Conservation (phyloP, 257 asterid species). For the Fraxinus excelsior region DNA sequence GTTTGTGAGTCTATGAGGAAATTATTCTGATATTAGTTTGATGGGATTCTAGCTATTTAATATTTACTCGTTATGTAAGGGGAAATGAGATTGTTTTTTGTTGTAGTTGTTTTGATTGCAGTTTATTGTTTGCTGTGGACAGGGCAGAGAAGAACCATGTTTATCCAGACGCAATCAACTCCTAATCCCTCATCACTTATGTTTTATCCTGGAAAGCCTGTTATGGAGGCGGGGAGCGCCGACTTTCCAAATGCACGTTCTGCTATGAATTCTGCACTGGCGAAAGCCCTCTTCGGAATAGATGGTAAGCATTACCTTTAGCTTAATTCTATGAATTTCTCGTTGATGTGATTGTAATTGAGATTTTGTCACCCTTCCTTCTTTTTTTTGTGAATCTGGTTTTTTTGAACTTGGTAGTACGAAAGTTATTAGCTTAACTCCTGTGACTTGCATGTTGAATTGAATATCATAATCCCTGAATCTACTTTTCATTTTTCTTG, state of each 20-base stretch:
- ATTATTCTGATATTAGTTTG: not conserved
- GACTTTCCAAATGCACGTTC: conserved; percentile 95
- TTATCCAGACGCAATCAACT: conserved; percentile 92
- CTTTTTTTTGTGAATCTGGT: not conserved
- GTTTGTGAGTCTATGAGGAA: conserved; percentile 3
- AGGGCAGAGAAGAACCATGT: conserved; percentile 96
- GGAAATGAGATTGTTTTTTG: not conserved
- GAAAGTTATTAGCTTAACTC: not conserved
- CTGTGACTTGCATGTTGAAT: not conserved
- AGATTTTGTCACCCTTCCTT: not conserved
- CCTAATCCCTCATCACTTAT: conserved; percentile 93
- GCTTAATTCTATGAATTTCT: conserved; percentile 3
- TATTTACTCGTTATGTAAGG: not conserved
- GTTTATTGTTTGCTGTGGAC: conserved; percentile 28
- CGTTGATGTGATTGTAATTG: not conserved
- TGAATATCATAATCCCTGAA: not conserved
- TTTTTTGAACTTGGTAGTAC: not conserved
- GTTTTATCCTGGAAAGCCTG: conserved; percentile 97
- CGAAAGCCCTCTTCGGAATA: conserved; percentile 76
- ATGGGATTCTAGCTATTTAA: not conserved
- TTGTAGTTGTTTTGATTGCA: not conserved
- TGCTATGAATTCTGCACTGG: conserved; percentile 89
- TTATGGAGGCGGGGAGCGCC: conserved; percentile 79
- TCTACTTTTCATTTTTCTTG: not conserved
- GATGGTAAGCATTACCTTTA: conserved; percentile 31